Base-by-base conservation (phyloP, 371 early-diverging fungal species). In the Mortierella sp. region DNA sequence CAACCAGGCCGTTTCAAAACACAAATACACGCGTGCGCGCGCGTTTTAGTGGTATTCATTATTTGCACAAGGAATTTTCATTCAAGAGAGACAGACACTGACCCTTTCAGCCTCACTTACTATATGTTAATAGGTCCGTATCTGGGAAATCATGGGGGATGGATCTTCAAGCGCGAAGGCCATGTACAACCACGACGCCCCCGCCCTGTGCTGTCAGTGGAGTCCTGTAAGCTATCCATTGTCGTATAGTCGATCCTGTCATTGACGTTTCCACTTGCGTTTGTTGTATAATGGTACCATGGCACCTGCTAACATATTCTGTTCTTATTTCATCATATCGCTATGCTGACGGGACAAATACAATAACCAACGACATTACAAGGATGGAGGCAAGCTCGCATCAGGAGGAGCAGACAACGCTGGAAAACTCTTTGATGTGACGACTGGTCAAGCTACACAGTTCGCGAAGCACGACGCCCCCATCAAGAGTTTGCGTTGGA, bases 351-450 rank as follows among this genome's bases (percentile, higher is more conserved):
- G 35, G 65, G 65, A 65, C 68, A 35, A 38, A 68, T 4, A 68
- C 38, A 41, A 68, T 7, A 68, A 68, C n/a, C n/a, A 58, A 68
- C 18, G 32, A 46, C 43, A 41, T 60, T 35, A 21, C 55, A 83
- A 97, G 96, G 97, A 97, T 75, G 98, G 98, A 56, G 92, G 94
- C 51, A 97, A 96, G 83, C 84, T 97, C 11, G 92, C 94, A 12
- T 97, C 98, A 12, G 97, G 95, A 63, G 97, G 97, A 46, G 95
- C 94, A 54, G 98, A 97, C 90, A 97, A 95, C 80, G 93, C 94
- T 21, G 97, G 92, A 70, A 91, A 94, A 73, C 88, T 97, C 90
- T 90, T 94, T 76, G 97, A 98, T 88, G 75, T 97, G 29, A 77
- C 90, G 4, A 95, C 97, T 0, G 95, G 95, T 0, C 97, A 97